These are phyloP conservation scores for Podaxis sp. DNA, from an alignment of 768 basidiomycete genomes.

Conservation along the genomic window DNA sequence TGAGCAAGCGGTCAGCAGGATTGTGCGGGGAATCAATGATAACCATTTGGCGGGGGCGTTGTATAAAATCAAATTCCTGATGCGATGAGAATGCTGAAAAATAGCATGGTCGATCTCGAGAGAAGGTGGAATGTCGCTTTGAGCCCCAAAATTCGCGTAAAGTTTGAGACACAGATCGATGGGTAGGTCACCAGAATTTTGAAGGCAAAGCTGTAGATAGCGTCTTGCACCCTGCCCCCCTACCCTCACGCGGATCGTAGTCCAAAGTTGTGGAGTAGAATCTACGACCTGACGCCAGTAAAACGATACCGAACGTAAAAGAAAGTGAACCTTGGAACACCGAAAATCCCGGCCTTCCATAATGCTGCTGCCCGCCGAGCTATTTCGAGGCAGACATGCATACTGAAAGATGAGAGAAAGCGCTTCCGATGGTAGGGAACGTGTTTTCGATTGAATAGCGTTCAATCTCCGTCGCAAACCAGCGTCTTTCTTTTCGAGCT, in stretches of 20 bases:
- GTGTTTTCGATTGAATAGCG: neutral
- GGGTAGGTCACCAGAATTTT: neutral
- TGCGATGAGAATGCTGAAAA: neutral
- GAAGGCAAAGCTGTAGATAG: neutral
- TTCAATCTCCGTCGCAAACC: neutral
- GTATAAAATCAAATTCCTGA: neutral
- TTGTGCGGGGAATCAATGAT: neutral
- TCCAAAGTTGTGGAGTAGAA: neutral
- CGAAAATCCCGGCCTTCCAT: no score
- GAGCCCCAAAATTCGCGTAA: neutral
- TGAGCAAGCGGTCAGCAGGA: neutral
- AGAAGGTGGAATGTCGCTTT: neutral
- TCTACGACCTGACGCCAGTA: neutral
- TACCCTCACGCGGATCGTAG: neutral
- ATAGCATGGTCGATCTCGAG: neutral
- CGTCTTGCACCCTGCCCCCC: neutral
- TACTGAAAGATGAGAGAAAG: neutral
- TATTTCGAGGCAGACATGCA: neutral
- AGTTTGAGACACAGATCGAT: neutral
- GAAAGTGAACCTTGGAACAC: neutral
- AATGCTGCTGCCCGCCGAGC: neutral
- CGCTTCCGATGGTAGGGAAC: neutral
- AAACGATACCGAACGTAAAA: neutral
- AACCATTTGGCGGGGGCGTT: neutral
- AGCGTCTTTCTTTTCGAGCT: neutral